Base-by-base conservation (phyloP, 2,329 filamentous ascomycete species). In the Alternaria hordeiaustralica region DNA sequence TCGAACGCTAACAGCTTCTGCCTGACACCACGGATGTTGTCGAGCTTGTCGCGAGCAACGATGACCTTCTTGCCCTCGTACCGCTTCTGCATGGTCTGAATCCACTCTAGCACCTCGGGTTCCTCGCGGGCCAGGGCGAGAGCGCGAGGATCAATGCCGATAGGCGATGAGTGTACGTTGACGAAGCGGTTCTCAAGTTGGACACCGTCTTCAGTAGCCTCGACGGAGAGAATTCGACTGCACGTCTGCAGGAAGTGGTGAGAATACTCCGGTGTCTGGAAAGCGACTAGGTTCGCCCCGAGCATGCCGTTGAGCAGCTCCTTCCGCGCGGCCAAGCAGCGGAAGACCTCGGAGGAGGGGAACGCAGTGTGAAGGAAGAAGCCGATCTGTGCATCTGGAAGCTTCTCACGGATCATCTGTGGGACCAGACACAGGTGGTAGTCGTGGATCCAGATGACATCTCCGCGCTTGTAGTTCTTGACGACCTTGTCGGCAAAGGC, bases 331-430 rank as follows among this genome's bases (percentile, higher is more conserved):
- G 95, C 92, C 21, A 98, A 83, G 78, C 95, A 98, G 51, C 95
- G 89, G 82, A 98, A 98, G 1, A 98, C 93, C 75, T 98, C 95
- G 0, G 95, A 97, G 0, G 95, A 97, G 0, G 95, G 95, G 80
- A 98, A 98, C 0, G 95, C 94, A 26, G 95, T 93, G 77, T 98
- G 95, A 15, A 98, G 83, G 82, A 97, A 98, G 83, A 98, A 96
- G 11, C 95, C 95, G 72, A 98, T 97, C 82, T 97, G 92, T 15
- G 95, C 95, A 68, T 97, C 93, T 0, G 95, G 94, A 10, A 96
- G 85, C 84, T 94, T 92, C 82, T 96, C 90, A 26, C 95, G 92
- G 49, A 98, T 85, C 92, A 98, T 96, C 50, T 85, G 87, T 4
- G 95, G 95, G 1, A 98, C 92, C 6, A 98, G 86, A 5, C 97